These are phyloP conservation scores for Thamnidium elegans DNA, from an alignment of 192 early-diverging fungal species.

Conservation along the genomic window DNA sequence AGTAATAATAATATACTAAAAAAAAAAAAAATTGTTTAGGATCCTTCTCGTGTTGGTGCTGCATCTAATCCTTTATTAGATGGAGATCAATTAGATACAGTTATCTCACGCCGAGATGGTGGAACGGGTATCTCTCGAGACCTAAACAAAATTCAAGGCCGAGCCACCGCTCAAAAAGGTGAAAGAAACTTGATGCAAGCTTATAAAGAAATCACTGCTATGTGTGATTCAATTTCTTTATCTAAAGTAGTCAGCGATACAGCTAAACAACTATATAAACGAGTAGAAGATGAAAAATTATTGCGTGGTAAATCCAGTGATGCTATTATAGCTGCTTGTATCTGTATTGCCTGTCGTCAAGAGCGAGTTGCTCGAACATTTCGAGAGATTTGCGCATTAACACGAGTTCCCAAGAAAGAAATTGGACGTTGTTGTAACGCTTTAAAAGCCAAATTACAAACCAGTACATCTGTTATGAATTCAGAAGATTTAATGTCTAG, in stretches of 20 bases:
- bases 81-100: slow-evolving; percentile 78
- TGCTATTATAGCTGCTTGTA: slow-evolving; percentile 85
- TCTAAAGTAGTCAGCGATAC: slow-evolving; percentile 68
- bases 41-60: slow-evolving; percentile 89
- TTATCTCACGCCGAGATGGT: slow-evolving; percentile 75
- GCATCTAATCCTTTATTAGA: slow-evolving; percentile 75
- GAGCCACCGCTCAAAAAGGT: slow-evolving; percentile 66
- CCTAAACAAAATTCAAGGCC: slow-evolving; percentile 69
- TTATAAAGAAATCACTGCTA: slow-evolving; percentile 73
- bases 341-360: slow-evolving; percentile 90
- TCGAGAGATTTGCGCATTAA: slow-evolving; percentile 89
- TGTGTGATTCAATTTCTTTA: slow-evolving; percentile 81
- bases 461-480: slow-evolving; percentile 61
- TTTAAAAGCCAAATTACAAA: slow-evolving; percentile 55
- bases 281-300: slow-evolving; percentile 78
- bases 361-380: slow-evolving; percentile 84
- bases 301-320: slow-evolving; percentile 80
- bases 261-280: slow-evolving; percentile 87
- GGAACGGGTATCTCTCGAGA: slow-evolving; percentile 69
- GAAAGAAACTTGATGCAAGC: slow-evolving; percentile 73
- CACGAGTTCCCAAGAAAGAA: slow-evolving; percentile 90
- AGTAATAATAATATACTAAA: background rate
- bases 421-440: slow-evolving; percentile 84
- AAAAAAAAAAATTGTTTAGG: slow-evolving; percentile 25
- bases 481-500: slow-evolving; percentile 74